These are phyloP conservation scores for Apostasia shenzhenica DNA, from an alignment of 106 monocot genomes.

Conservation along the genomic window DNA sequence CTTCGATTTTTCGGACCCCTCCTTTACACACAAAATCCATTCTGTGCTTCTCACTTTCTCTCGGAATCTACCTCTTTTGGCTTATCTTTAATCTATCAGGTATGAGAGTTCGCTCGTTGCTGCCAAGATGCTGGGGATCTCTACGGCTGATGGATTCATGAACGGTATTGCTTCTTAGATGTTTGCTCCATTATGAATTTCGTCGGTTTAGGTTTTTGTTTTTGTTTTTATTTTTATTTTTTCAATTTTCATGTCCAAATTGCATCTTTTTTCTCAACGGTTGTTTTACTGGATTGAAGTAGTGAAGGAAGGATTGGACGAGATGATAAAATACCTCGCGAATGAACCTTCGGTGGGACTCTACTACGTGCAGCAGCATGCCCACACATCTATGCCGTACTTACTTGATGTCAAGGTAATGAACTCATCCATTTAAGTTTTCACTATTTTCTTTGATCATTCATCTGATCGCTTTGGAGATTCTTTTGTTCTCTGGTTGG, in stretches of 20 bases:
- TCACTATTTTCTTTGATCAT: not conserved
- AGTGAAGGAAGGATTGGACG: slow-evolving; percentile 85
- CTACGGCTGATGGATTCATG: slow-evolving; percentile 51
- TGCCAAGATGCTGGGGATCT: slow-evolving; percentile 30
- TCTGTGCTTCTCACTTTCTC: too few relatives aligned
- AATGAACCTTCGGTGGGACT: slow-evolving; percentile 92
- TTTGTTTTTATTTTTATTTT: not conserved
- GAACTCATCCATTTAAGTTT: not conserved
- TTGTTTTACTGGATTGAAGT: not conserved
- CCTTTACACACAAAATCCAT: too few relatives aligned
- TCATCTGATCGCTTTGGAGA: not conserved
- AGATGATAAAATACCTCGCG: slow-evolving; percentile 82
- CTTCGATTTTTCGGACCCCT: too few relatives aligned
- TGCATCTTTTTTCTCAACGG: not conserved
- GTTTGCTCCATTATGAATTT: not conserved
- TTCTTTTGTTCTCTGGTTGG: not conserved
- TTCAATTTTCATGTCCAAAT: not conserved
- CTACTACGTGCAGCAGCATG: slow-evolving; percentile 86
- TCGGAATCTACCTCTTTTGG: too few relatives aligned
- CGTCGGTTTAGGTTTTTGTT: not conserved
- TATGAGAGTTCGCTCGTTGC: slow-evolving; percentile 3
- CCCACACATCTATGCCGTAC: slow-evolving; percentile 56
- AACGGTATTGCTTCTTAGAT: slow-evolving; percentile 15
- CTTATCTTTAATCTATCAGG: too few relatives aligned
- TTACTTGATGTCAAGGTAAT: slow-evolving; percentile 57